These are phyloP conservation scores for Termitomyces sp. DNA, from an alignment of 768 basidiomycete species.

Conservation along the genomic window DNA sequence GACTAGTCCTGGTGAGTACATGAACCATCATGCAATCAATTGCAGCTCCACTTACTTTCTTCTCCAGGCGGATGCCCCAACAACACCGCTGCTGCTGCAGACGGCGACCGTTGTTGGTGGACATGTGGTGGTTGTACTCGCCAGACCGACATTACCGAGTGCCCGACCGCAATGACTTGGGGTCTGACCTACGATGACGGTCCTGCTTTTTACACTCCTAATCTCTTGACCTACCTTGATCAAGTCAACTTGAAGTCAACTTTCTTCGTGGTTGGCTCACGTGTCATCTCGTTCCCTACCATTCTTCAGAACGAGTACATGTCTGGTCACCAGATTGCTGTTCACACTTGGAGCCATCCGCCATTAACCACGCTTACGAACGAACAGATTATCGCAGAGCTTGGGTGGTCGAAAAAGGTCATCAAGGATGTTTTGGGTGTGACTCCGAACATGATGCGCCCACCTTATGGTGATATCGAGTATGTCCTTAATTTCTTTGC, in stretches of 20 bases:
- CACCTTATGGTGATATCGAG: constrained; percentile 82
- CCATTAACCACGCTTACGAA: constrained; percentile 69
- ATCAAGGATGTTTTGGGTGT: constrained; percentile 81
- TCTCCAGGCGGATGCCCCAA: constrained; percentile 50
- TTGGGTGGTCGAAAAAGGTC: constrained; percentile 83
- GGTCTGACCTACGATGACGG: constrained; percentile 72
- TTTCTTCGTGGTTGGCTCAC: constrained; percentile 86
- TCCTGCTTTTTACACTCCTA: constrained; percentile 71
- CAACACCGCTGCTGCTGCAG: constrained; percentile 51
- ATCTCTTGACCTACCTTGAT: constrained; percentile 68
- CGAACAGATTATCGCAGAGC: constrained; percentile 80
- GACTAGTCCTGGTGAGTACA: constrained; percentile 34
- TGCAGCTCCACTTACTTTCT: background rate
- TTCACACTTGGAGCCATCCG: constrained; percentile 68
- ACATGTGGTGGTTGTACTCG: constrained; percentile 70
- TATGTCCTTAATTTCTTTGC: constrained; percentile 22
- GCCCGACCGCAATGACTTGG: constrained; percentile 60
- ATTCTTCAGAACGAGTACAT: constrained; percentile 75
- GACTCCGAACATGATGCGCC: constrained; percentile 75
- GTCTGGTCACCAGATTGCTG: constrained; percentile 71
- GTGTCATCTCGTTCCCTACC: constrained; percentile 63
- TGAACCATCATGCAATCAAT: background rate
- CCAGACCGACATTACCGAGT: constrained; percentile 65
- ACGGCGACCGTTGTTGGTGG: constrained; percentile 70
- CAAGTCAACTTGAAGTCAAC: constrained; percentile 65